Evolutionary conservation across 345 rosid genomes (phyloP).

Genomic region (Clarkia xantiana): DNA sequence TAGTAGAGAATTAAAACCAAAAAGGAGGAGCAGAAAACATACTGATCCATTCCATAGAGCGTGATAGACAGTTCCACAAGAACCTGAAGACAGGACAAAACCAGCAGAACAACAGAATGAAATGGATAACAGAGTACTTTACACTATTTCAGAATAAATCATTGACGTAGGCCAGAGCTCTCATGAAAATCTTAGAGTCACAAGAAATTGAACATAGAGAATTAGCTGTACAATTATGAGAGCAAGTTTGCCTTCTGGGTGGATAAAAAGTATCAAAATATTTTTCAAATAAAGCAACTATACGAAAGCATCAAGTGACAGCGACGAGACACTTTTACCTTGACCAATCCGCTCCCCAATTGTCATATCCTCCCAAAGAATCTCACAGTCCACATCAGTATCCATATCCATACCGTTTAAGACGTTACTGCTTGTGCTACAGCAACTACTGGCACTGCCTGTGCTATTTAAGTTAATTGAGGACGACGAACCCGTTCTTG

Average conservation of each 20-base stretch:
- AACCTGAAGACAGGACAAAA: conserved; percentile 38
- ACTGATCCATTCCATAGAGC: conserved; percentile 99
- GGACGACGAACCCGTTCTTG: conserved; percentile 52
- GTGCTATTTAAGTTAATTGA: conserved; percentile 72
- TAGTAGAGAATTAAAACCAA: conserved; percentile 1
- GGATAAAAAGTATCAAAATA: no score
- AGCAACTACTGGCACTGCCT: conserved; percentile 86
- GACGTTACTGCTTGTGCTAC: conserved; percentile 72
- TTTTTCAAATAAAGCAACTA: no score
- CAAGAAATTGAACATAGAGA: no score
- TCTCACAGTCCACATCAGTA: conserved; percentile 70
- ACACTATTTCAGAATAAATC: no score
- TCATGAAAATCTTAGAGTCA: no score
- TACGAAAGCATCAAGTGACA: no score
- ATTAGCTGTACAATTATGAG: no score
- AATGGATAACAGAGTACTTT: no score
- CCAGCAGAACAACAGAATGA: conserved; percentile 15
- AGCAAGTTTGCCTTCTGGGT: no score
- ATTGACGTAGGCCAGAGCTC: no score
- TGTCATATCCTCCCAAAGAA: conserved; percentile 81
- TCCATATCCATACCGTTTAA: conserved; percentile 64
- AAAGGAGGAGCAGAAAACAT: conserved; percentile 44
- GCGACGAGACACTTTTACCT: conserved; percentile 31
- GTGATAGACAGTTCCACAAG: conserved; percentile 95
- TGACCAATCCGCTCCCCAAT: conserved; percentile 86